Evolutionary conservation across 257 asterid genomes (phyloP), one percentile per base, ranked within the genome.

Genomic region (Solanum arcanum): DNA sequence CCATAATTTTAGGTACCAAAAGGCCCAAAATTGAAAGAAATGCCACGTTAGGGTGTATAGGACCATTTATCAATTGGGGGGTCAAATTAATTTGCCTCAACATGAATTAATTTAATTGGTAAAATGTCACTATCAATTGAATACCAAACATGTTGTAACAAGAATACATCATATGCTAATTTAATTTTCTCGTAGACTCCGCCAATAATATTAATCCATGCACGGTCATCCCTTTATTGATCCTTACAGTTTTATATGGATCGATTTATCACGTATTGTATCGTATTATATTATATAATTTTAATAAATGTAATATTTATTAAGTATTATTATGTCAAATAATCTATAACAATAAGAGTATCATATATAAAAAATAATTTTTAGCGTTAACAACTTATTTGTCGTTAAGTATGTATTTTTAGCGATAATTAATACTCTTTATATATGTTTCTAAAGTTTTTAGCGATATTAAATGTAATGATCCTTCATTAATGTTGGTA

Each of bases 391-490:
- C 7, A 5, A 35, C 0, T 35, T 0, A 35, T 5, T 35, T 35
- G 1, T 35, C 39, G 7, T 35, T 35, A 35, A 35, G 5, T 35
- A 35, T 35, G 39, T 35, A 35, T 35, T 35, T 35, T 35, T 35
- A 35, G 39, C 7, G 39, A 35, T 35, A 5, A 5, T 35, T 35
- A 35, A 35, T 1, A 5, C 1, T 35, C 1, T 35, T 35, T 0
- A 1, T 35, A 5, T 35, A 35, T 35, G 1, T 5, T 35, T 1
- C 0, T 35, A 35, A 35, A 35, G 0, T 5, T 1, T 35, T 5
- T 37, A 37, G 7, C 39, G 1, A 37, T 37, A 5, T 0, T 37
- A 0, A 6, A 37, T 37, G 0, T 37, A 37, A 5, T 37, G 7
- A 37, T 1, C 6, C 1, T 37, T 35, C 1, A 35, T 35, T 35